Conservation (phyloP, 2,329 filamentous ascomycete species). For the Fusarium incarnatum region DNA sequence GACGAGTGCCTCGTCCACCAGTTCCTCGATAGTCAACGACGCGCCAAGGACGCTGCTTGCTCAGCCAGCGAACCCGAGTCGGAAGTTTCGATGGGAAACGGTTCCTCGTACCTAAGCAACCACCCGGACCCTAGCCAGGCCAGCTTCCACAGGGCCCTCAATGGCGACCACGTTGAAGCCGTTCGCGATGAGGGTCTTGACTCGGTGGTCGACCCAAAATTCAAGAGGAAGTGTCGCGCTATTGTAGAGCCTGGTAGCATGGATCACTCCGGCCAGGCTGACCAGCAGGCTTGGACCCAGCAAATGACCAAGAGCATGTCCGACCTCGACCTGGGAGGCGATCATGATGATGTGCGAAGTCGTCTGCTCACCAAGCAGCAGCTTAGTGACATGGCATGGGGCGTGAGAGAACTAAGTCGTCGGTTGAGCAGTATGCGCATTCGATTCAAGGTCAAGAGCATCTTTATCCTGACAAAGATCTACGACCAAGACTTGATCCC, state of each 20-base stretch:
- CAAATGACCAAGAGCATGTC: conserved; percentile 59
- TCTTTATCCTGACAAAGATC: conserved; percentile 93
- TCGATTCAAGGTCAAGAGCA: conserved; percentile 81
- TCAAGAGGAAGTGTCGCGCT: conserved; percentile 43
- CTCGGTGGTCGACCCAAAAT: conserved; percentile 41
- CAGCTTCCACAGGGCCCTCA: conserved; percentile 18
- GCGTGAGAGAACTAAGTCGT: conserved; percentile 89
- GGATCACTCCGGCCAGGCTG: conserved; percentile 62
- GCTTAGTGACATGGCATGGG: conserved; percentile 96
- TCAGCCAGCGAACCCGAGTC: conserved; percentile 46
- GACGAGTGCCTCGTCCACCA: conserved; percentile 75
- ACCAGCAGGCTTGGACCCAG: conserved; percentile 67
- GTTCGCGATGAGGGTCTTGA: conserved; percentile 35
- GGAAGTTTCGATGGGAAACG: conserved; percentile 44
- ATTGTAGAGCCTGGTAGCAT: conserved; percentile 57
- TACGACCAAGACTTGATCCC: conserved; percentile 83
- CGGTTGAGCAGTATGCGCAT: conserved; percentile 85
- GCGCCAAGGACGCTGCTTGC: conserved; percentile 46
- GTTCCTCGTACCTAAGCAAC: conserved; percentile 37
- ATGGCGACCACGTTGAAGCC: conserved; percentile 29
- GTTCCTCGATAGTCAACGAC: conserved; percentile 68
- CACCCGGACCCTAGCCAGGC: conserved; percentile 26
- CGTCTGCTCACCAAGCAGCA: conserved; percentile 95
- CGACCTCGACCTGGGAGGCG: conserved; percentile 53
- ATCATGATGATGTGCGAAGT: conserved; percentile 60